Base-by-base conservation (phyloP, 2,329 filamentous ascomycete genomes). In the Apiospora phragmitis region DNA sequence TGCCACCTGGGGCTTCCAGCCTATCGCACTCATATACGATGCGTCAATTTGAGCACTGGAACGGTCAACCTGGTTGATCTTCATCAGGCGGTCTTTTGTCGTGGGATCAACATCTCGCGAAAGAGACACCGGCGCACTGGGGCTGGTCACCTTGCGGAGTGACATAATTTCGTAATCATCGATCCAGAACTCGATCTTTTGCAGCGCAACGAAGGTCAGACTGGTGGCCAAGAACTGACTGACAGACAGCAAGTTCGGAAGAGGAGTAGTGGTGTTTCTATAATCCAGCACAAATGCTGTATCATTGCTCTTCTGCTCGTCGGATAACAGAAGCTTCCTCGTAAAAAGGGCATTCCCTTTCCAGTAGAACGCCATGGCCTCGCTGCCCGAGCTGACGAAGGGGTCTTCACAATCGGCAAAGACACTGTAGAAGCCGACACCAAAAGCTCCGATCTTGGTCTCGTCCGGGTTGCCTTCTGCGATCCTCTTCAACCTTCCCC, bases 321-420 rank as follows among this genome's bases (percentile, higher is more conserved):
- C 85, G 1, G 92, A 90, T 9, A 98, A 83, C 74, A 91, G 90
- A 29, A 96, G 87, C 75, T 94, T 93, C 76, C 95, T 92, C 32
- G 97, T 99, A 80, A 97, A 98, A 1, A 99, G 87, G 6, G 94
- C 94, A 80, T 98, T 98, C n/a, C 93, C 95, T 81, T 98, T 98
- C 97, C 96, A 99, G 84, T 98, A 99, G 79, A 99, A 99, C 0
- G 95, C 95, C 94, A 99, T 98, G 47, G 94, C 95, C 81, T 97
- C 92, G 73, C 88, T 89, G 0, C 96, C 96, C 0, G 95, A 98
- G 75, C 94, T 96, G 74, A 99, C 93, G 78, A 99, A 98, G 0
- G 96, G 96, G 76, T 98, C 94, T 81, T 99, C 97, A 80, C 95
- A 99, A 80, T 99, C 96, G 72, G 96, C 94, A 80, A 99, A 99